Evolutionary conservation across 148 eudicot species (phyloP), one percentile per base, ranked within the genome.

Genomic region (Rhododendron ferrugineum): DNA sequence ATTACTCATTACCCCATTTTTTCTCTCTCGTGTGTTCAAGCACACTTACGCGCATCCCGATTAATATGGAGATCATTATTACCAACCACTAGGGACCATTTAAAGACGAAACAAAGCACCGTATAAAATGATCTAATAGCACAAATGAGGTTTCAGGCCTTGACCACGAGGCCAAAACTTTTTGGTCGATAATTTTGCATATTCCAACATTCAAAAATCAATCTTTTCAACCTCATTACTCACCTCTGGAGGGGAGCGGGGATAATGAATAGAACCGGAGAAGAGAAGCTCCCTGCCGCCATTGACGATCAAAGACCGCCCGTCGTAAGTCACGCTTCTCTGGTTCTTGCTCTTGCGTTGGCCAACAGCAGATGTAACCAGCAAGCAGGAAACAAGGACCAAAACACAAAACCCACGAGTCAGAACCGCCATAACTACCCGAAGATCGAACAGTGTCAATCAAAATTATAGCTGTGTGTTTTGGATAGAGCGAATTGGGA

Each of bases 201-300:
- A 70, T 4, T 70, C 75, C 15, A 70, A 30, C 30, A 28, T 28
- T 4, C 6, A 68, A 11, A 68, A 30, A 28, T 11, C 74, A 0
- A 62, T 30, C 7, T 28, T 30, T 32, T 70, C 1, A 70, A 70
- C 37, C 75, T 77, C 2, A 26, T 23, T 5, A 49, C 56, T 73
- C 58, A 92, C 94, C 85, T 78, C 90, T 9, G 87, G 86, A 37
- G 89, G 87, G 50, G 83, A 82, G 36, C 94, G 91, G 11, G 94
- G 90, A 85, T 92, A 92, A 85, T 92, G 94, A 50, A 92, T 89
- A 1, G 92, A 90, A 4, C 92, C 94, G 15, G 94, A 90, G 85
- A 90, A 90, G 60, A 92, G 40, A 23, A 92, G 88, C 47, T 86
- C 84, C 46, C 92, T 84, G 3, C 60, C 72, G 32, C 94, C 94